Percentiles rank a stretch among this genome's conserved stretches.
phyloP scores from a whole-genome alignment of 1,139 yeast genomes.

The Hanseniaspora sp. region DNA sequence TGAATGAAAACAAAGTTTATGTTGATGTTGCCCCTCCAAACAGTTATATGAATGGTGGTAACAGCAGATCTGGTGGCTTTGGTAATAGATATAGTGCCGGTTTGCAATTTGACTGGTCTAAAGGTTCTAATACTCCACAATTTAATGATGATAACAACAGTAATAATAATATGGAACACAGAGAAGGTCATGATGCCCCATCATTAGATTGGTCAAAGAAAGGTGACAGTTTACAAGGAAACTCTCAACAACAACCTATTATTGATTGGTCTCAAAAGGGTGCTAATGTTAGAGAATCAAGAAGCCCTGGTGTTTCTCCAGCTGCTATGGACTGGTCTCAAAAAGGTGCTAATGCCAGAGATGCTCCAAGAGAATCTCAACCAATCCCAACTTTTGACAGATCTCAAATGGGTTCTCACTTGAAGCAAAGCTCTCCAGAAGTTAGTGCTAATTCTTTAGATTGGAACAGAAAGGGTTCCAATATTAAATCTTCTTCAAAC shows the following conservation, averaged over 20 bases:
- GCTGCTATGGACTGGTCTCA: slow-evolving; percentile 44
- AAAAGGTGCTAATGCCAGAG: slow-evolving; percentile 26
- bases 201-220: slow-evolving; percentile 7
- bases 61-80: slow-evolving; percentile 17
- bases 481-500: slow-evolving; percentile 22
- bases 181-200: neutral
- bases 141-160: slow-evolving; percentile 23
- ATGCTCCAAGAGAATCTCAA: slow-evolving; percentile 31
- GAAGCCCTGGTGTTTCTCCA: slow-evolving; percentile 34
- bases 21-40: slow-evolving; percentile 86
- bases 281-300: slow-evolving; percentile 25
- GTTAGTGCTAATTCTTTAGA: slow-evolving; percentile 36
- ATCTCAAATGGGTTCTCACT: slow-evolving; percentile 30
- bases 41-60: slow-evolving; percentile 37
- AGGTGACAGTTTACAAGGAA: slow-evolving; percentile 21
- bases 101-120: slow-evolving; percentile 13
- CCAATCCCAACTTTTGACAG: slow-evolving; percentile 4
- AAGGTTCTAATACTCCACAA: slow-evolving; percentile 9
- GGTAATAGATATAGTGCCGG: slow-evolving; percentile 15
- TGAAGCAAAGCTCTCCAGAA: slow-evolving; percentile 41
- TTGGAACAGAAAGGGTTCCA: slow-evolving; percentile 38
- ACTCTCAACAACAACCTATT: slow-evolving; percentile 35
- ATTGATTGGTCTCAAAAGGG: slow-evolving; percentile 42
- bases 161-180: slow-evolving; percentile 22
- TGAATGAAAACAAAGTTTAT: slow-evolving; percentile 67